Evolutionary conservation across 2,329 filamentous ascomycete species (phyloP), one percentile per base, ranked within the genome.

Genomic region (Cladosporium sp.): DNA sequence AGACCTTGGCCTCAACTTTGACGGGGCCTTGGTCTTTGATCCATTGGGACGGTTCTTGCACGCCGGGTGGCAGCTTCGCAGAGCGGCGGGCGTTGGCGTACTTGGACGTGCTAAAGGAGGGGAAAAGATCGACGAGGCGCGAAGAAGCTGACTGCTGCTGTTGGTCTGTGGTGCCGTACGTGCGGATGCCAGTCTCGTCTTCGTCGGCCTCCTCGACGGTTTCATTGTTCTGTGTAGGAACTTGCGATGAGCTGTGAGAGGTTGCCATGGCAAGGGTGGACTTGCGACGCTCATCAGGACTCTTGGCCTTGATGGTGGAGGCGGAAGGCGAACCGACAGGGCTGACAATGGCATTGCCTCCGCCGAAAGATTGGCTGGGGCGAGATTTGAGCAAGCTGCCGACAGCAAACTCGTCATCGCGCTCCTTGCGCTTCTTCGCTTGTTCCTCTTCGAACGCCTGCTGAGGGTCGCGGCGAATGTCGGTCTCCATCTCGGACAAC

Each of bases 1-100:
- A 98, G 31, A 98, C 92, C 72, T 98, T 98, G 56, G 89, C 90
- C 74, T 98, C 93, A 53, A 98, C 89, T 66, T 90, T 87, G 59
- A 97, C 80, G 34, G 90, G 87, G 3, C 93, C 92, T 33, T 86
- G 81, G 71, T 98, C 95, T 75, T 98, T 98, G 77, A 98, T 88
- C 84, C 92, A 95, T 59, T 83, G 79, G 8, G 80, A 82, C 1
- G 93, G 93, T 66, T 95, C 84, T 18, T 81, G 81, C n/a, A 98
- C 89, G 32, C 93, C 93, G 22, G 90, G 87, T 0, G 93, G 93
- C 3, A 97, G 77, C 49, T 77, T 72, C 10, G 75, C 73, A 28
- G 74, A 72, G 41, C 70, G 69, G 73, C 72, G 74, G 18, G 74
- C 71, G 46, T 72, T 74, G 28, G 86, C 84, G 68, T 90, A 91